phyloP scores from a whole-genome alignment of 2,329 filamentous ascomycete species.

The Lecanicillium sp. region DNA sequence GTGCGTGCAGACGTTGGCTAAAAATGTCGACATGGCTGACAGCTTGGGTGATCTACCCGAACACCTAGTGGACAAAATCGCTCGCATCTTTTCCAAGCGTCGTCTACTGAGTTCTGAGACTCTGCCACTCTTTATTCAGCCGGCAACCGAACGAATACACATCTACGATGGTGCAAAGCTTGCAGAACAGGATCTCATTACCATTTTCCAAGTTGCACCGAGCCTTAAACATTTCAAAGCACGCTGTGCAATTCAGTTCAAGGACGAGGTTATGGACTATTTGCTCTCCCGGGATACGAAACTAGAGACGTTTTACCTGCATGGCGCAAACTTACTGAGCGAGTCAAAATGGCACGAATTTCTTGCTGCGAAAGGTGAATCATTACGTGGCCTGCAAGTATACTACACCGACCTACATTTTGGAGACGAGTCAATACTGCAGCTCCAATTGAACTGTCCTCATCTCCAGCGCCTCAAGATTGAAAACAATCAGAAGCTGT shows the following conservation, averaged over 20 bases:
- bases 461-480: conserved; percentile 70
- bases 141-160: conserved; percentile 39
- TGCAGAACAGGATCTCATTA: conserved; percentile 65
- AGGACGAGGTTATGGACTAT: conserved; percentile 75
- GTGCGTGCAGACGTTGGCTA: conserved; percentile 54
- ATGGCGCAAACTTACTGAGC: conserved; percentile 76
- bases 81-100: conserved; percentile 51
- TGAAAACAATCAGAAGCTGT: conserved; percentile 68
- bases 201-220: conserved; percentile 70
- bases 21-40: conserved; percentile 54
- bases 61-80: conserved; percentile 48
- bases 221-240: conserved; percentile 63
- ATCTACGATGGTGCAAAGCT: conserved; percentile 58
- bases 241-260: conserved; percentile 84
- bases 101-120: conserved; percentile 46
- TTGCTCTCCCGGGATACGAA: conserved; percentile 62
- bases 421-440: conserved; percentile 56
- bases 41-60: conserved; percentile 52
- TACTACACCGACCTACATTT: conserved; percentile 81
- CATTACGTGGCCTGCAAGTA: conserved; percentile 63
- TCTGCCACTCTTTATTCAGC: conserved; percentile 48
- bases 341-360: conserved; percentile 67
- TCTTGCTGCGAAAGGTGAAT: conserved; percentile 55
- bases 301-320: conserved; percentile 67
- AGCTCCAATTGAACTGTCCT: conserved; percentile 57